Evolutionary conservation across 768 basidiomycete species (phyloP).

Genomic region (Symmetrospora coprosmae): DNA sequence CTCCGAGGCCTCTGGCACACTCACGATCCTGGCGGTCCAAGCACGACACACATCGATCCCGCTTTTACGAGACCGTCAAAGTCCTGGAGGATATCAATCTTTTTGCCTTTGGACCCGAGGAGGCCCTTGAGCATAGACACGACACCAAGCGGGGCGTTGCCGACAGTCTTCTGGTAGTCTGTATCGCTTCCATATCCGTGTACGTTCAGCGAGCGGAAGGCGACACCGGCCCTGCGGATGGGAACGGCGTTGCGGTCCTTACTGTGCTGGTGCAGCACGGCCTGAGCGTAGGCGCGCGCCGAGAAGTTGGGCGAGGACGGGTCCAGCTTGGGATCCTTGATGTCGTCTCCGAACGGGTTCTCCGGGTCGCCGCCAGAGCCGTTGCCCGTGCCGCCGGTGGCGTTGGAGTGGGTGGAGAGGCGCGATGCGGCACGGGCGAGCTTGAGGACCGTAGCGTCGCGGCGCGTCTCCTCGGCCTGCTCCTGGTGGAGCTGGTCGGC

Average conservation of each 20-base stretch:
- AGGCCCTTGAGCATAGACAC: constrained; percentile 25
- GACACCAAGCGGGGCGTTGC: constrained; percentile 34
- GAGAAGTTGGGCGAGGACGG: constrained; percentile 1
- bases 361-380: too few relatives aligned
- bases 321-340: background rate
- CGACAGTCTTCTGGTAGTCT: constrained; percentile 42
- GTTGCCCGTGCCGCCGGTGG: too few relatives aligned
- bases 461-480: too few relatives aligned
- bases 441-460: too few relatives aligned
- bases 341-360: background rate
- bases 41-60: constrained; percentile 62
- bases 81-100: constrained; percentile 9
- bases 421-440: too few relatives aligned
- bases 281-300: background rate
- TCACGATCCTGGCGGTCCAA: constrained; percentile 76
- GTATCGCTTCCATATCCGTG: constrained; percentile 36
- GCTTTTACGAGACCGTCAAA: constrained; percentile 54
- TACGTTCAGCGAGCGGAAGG: constrained; percentile 39
- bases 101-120: background rate
- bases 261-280: background rate
- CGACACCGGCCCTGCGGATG: constrained; percentile 37
- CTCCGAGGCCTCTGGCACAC: too few relatives aligned
- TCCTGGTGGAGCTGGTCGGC: too few relatives aligned
- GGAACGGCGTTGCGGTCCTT: constrained; percentile 20
- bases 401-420: too few relatives aligned